Base-by-base conservation (phyloP, 2,329 filamentous ascomycete genomes). In the Fusarium sarcochroum region DNA sequence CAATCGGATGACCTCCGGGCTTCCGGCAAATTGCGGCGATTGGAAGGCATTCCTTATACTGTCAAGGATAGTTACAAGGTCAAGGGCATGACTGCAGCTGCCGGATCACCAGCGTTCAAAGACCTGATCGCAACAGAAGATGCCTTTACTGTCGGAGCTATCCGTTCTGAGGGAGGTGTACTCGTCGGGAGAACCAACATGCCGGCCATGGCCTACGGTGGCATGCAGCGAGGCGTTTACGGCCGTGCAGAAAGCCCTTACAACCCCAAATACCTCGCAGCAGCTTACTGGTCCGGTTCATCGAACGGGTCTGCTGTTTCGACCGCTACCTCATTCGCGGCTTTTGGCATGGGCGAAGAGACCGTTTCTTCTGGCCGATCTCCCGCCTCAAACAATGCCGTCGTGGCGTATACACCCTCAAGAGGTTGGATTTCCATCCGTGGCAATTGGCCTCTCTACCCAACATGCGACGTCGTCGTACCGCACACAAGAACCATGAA, bases 1-100 rank as follows among this genome's bases (percentile, higher is more conserved):
- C 68, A 69, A 1, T 76, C 76, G 1, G 76, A 78, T 10, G 69
- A 69, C 23, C 58, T 66, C 15, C 66, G 76, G 2, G 69, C 72
- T 5, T 60, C 68, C 3, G 58, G 55, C 7, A 51, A 48, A 15
- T 48, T 77, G 2, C 77, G 66, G 10, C 37, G 42, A 2, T 35
- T 89, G 1, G 85, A 89, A 66, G 85, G 87, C 5, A 87, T 89
- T 20, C 86, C 86, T 0, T 88, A 81, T 68, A 86, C 85, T 0
- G 78, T 87, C 68, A 89, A 89, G 72, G 87, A 89, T 69, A 85
- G 81, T 68, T 88, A 85, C 77, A 86, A 84, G 65, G 82, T 85
- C 27, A 79, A 80, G 23, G 84, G 84, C 2, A 82, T 88, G 79
- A 86, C 82, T 0, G 83, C 85, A 3, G 85, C 86, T 0, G 77